A percentile compares a stretch with the other conserved stretches of the same genome.
Conservation (phyloP, 2,329 filamentous ascomycete species). For the Thielaviopsis musarum region DNA sequence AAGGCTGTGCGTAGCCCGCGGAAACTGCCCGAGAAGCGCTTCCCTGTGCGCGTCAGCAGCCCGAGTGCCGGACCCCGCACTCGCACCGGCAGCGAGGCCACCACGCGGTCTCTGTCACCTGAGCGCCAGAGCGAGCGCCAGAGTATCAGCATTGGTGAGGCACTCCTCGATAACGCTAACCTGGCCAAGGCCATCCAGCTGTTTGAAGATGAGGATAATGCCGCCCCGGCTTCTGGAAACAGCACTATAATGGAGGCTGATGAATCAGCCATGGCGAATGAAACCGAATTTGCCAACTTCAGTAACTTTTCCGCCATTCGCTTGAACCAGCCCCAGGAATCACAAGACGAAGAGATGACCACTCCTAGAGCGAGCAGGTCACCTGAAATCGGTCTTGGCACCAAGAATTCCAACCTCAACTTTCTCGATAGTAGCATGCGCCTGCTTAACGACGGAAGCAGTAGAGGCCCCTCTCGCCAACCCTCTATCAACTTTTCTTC, state of each 20-base stretch:
- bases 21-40: conserved; percentile 38
- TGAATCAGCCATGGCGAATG: conserved; percentile 37
- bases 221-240: background rate
- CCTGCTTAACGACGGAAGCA: conserved; percentile 23
- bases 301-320: conserved; percentile 83
- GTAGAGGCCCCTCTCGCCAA: conserved; percentile 19
- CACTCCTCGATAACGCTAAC: conserved; percentile 36
- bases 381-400: conserved; percentile 27
- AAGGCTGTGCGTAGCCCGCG: conserved; percentile 27
- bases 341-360: conserved; percentile 3
- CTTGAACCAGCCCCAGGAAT: conserved; percentile 3
- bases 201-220: conserved; percentile 36
- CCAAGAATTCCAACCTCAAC: conserved; percentile 16
- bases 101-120: conserved; percentile 7
- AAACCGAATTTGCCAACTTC: conserved; percentile 65
- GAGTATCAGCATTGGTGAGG: conserved; percentile 32
- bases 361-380: conserved; percentile 32
- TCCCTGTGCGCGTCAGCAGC: conserved; percentile 39
- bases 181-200: conserved; percentile 44
- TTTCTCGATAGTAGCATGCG: conserved; percentile 24
- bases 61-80: conserved; percentile 11
- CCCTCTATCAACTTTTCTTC: conserved; percentile 17
- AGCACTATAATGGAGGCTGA: conserved; percentile 16
- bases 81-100: conserved; percentile 8
- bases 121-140: conserved; percentile 19